phyloP scores from a whole-genome alignment of 2,329 filamentous ascomycete genomes.

The Diaporthe velutina region DNA sequence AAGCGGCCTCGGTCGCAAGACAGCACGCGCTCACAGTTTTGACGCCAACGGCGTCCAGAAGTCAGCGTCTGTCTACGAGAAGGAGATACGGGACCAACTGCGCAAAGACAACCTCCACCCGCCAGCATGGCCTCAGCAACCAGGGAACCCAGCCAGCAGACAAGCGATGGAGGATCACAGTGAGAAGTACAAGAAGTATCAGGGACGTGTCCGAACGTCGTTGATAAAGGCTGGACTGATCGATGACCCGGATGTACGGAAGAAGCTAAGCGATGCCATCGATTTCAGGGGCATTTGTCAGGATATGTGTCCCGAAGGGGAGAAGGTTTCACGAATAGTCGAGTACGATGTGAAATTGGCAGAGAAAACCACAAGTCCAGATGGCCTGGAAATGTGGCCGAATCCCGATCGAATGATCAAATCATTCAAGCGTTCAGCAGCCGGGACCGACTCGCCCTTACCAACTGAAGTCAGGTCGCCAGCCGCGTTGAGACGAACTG shows the following conservation, averaged over 20 bases:
- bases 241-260: constrained; percentile 74
- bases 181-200: constrained; percentile 68
- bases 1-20: constrained; percentile 24
- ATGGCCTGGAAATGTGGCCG: constrained; percentile 56
- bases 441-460: constrained; percentile 75
- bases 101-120: constrained; percentile 66
- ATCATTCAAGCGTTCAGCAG: constrained; percentile 75
- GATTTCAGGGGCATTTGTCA: constrained; percentile 77
- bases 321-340: constrained; percentile 72
- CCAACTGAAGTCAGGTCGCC: constrained; percentile 77
- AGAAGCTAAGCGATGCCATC: constrained; percentile 73
- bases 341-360: constrained; percentile 69
- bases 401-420: constrained; percentile 72
- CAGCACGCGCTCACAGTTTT: constrained; percentile 24
- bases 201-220: constrained; percentile 67
- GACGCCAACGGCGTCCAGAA: constrained; percentile 34
- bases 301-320: constrained; percentile 78
- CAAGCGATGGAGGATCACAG: constrained; percentile 67
- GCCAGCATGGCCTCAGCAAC: constrained; percentile 68
- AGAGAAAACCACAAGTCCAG: constrained; percentile 63
- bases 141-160: constrained; percentile 65
- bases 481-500: constrained; percentile 67
- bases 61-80: constrained; percentile 54
- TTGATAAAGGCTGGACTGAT: constrained; percentile 72
- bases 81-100: constrained; percentile 65